A percentile compares a stretch with the other conserved stretches of the same genome.
Evolutionary conservation across 2,329 filamentous ascomycete species (phyloP).

Genomic region (Colletotrichum coccodes): DNA sequence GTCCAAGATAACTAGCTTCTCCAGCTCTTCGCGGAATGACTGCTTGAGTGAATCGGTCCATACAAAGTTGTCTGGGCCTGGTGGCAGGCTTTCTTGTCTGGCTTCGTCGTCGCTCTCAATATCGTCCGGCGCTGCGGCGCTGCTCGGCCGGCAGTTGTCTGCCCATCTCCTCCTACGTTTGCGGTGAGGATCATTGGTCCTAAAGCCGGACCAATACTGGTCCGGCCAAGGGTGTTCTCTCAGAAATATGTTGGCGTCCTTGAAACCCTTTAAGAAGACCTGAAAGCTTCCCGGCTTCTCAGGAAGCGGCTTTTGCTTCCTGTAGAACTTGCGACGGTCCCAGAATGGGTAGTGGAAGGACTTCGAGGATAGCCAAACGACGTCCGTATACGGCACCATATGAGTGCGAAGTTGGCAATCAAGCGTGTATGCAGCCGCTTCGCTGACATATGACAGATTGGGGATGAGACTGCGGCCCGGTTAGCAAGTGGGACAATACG

Average conservation of each 20-base stretch:
- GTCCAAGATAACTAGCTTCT: conserved; percentile 96
- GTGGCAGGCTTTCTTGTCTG: conserved; percentile 47
- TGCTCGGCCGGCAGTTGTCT: conserved; percentile 33
- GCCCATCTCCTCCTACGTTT: conserved; percentile 69
- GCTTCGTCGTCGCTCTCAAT: conserved; percentile 64
- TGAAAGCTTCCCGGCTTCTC: conserved; percentile 96
- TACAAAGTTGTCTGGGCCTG: conserved; percentile 69
- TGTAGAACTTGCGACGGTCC: conserved; percentile 88
- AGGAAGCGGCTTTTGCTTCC: conserved; percentile 87
- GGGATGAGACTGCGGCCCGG: conserved; percentile 77
- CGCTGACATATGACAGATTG: conserved; percentile 96
- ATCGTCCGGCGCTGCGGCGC: conserved; percentile 43
- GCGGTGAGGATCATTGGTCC: conserved; percentile 72
- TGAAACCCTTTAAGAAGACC: conserved; percentile 95
- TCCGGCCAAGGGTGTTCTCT: conserved; percentile 98
- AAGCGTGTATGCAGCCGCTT: conserved; percentile 95
- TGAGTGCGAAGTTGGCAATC: conserved; percentile 90
- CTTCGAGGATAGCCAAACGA: conserved; percentile 93
- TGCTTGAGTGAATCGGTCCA: conserved; percentile 93
- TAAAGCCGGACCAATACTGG: conserved; percentile 78
- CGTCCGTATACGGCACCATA: conserved; percentile 95
- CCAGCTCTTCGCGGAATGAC: conserved; percentile 92
- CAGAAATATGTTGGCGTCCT: conserved; percentile 95
- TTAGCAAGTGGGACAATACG: background rate
- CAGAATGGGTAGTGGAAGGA: conserved; percentile 99